These are phyloP conservation scores for Schizonepeta tenuifolia DNA, from an alignment of 257 asterid species.

Conservation along the genomic window DNA sequence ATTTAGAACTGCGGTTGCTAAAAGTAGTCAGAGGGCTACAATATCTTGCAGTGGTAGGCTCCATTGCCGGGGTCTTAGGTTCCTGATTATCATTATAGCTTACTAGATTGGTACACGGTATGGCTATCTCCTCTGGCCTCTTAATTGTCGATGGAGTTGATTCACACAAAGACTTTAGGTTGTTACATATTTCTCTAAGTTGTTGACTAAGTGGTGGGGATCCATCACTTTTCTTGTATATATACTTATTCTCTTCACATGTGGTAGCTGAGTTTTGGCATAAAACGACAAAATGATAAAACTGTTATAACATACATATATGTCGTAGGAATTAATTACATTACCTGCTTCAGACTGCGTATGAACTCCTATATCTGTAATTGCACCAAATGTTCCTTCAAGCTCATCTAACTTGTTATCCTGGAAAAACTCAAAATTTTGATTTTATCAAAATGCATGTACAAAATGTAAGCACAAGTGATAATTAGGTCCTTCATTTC, in stretches of 20 bases:
- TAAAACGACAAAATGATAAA: constrained; percentile 18
- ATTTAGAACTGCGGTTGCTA: constrained; percentile 55
- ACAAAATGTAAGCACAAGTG: constrained; percentile 5
- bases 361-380: constrained; percentile 23
- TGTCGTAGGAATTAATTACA: background rate
- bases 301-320: background rate
- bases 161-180: constrained; percentile 52
- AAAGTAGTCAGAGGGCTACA: constrained; percentile 59
- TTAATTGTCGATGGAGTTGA: constrained; percentile 54
- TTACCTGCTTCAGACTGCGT: constrained; percentile 35
- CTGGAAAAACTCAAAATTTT: constrained; percentile 39
- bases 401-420: constrained; percentile 27
- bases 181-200: constrained; percentile 59
- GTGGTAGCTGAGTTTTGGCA: constrained; percentile 37
- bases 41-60: constrained; percentile 39
- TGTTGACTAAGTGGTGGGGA: constrained; percentile 73
- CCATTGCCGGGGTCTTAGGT: constrained; percentile 73
- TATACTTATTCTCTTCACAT: constrained; percentile 36
- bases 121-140: constrained; percentile 42
- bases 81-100: constrained; percentile 42
- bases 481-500: background rate
- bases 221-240: constrained; percentile 33
- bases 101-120: constrained; percentile 35
- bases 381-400: constrained; percentile 30
- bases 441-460: background rate